Evolutionary conservation across 2,329 filamentous ascomycete species (phyloP).

Genomic region (Hirsutella rhossiliensis): DNA sequence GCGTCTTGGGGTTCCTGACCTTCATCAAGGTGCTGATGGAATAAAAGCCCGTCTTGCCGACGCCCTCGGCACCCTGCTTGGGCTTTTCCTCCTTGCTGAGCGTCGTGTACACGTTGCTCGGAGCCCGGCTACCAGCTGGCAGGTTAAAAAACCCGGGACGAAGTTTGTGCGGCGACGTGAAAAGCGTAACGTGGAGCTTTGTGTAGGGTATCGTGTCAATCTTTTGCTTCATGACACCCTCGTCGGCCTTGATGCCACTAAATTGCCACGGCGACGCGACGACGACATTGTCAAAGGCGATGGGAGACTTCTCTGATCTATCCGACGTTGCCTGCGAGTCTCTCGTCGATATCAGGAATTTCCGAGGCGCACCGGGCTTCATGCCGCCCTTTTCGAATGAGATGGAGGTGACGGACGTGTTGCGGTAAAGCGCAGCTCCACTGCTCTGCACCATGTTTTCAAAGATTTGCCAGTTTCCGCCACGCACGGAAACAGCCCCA

Average conservation of each 20-base stretch:
- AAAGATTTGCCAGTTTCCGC: conserved; percentile 94
- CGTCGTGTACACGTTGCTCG: conserved; percentile 73
- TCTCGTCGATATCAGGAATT: conserved; percentile 33
- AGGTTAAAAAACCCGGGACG: conserved; percentile 63
- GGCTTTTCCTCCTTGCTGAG: conserved; percentile 48
- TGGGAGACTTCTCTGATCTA: conserved; percentile 26
- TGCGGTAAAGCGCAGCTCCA: conserved; percentile 46
- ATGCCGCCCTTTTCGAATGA: conserved; percentile 31
- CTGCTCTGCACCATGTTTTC: conserved; percentile 62
- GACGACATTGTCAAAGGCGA: conserved; percentile 67
- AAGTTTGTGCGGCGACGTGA: conserved; percentile 66
- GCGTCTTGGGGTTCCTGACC: conserved; percentile 47
- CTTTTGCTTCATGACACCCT: conserved; percentile 52
- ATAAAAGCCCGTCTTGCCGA: conserved; percentile 70
- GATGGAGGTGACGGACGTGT: conserved; percentile 56
- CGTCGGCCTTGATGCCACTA: conserved; percentile 51
- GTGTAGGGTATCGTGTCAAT: conserved; percentile 82
- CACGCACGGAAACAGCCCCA: conserved; percentile 64
- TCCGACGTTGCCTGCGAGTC: conserved; percentile 9
- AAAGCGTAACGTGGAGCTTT: conserved; percentile 77
- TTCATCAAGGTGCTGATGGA: conserved; percentile 65
- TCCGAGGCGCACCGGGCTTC: conserved; percentile 24
- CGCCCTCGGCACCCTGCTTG: conserved; percentile 39
- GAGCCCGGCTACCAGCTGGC: conserved; percentile 41
- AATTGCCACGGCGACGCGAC: conserved; percentile 79